Evolutionary conservation across 495 filamentous ascomycete species (phyloP), one percentile per base, ranked within the genome.

Genomic region (Trichoderma orchidacearum): DNA sequence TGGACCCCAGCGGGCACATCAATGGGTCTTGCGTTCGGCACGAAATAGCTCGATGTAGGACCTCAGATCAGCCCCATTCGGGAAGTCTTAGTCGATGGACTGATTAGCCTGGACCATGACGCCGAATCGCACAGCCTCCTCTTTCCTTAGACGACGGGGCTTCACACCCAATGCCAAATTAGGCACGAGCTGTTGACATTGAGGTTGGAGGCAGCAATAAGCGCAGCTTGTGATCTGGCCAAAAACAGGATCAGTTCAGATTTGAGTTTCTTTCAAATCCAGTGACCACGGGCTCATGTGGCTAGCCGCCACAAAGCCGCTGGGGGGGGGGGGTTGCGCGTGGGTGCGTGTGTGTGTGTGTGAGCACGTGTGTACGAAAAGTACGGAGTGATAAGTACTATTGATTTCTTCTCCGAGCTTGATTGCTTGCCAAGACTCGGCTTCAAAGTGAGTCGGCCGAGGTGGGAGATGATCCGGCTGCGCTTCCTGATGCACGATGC

Each of bases 251-350:
- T 48, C 41, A 48, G 41, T 23, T 25, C 41, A 28, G 9, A 13
- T 23, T 27, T 8, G 21, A 48, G 18, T 31, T 15, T 8, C 51
- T 25, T 30, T 30, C 51, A 31, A 32, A 17, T 53, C 51, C 51
- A 30, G 51, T 53, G 51, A 53, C 51, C 51, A 32, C 21, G 31
- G 15, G 15, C 31, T 31, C 51, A 53, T 53, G 51, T 53, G 51
- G 51, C 51, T 53, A 53, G 28, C 51, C 51, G 51, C 17, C 51
- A 48, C 41, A 12, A 25, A 9, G 41, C 36, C 41, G 41, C 41
- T 25, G 21, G 15, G 41, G 21, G n/a, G 41, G 41, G 27, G 41
- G 41, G 41, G 41, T n/a, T 11, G 5, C 41, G 23, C 12, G 41
- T 27, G 11, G 41, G n/a, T n/a, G n/a, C n/a, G n/a, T n/a, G n/a